These are phyloP conservation scores for Penicillium sp. DNA, from an alignment of 2,329 filamentous ascomycete genomes.

Conservation along the genomic window DNA sequence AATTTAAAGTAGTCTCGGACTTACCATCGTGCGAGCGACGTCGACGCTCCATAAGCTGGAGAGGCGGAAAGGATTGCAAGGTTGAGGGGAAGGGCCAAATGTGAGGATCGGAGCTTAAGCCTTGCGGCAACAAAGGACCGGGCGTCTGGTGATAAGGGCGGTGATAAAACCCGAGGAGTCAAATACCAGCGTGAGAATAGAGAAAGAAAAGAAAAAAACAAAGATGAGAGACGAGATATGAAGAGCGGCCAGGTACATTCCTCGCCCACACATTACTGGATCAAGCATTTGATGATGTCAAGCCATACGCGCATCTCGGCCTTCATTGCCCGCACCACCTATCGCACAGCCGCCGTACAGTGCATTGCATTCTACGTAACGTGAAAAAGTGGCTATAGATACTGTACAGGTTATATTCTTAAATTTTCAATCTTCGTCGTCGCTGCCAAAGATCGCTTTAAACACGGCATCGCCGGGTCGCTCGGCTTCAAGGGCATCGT, in stretches of 20 bases:
- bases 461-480: constrained; percentile 79
- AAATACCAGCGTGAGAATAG: not conserved
- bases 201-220: constrained; percentile 4
- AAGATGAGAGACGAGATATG: not conserved
- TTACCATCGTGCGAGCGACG: constrained; percentile 37
- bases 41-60: constrained; percentile 28
- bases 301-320: not conserved
- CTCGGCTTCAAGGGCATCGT: constrained; percentile 73
- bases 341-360: not conserved
- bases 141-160: not conserved
- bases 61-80: constrained; percentile 1
- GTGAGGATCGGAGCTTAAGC: constrained; percentile 1
- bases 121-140: not conserved
- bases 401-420: not conserved
- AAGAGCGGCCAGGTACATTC: constrained; percentile 2
- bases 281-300: constrained; percentile 10
- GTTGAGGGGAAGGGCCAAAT: constrained; percentile 8
- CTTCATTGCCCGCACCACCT: not conserved
- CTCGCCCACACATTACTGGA: not conserved
- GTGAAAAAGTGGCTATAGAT: not conserved
- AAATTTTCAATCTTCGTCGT: constrained; percentile 52
- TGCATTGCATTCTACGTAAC: not conserved
- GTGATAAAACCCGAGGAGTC: not conserved
- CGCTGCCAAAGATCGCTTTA: constrained; percentile 89
- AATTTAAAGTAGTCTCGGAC: constrained; percentile 3